Percentiles rank a stretch among this genome's conserved stretches.
phyloP scores from a whole-genome alignment of 768 basidiomycete genomes.

The Lentinula edodes region DNA sequence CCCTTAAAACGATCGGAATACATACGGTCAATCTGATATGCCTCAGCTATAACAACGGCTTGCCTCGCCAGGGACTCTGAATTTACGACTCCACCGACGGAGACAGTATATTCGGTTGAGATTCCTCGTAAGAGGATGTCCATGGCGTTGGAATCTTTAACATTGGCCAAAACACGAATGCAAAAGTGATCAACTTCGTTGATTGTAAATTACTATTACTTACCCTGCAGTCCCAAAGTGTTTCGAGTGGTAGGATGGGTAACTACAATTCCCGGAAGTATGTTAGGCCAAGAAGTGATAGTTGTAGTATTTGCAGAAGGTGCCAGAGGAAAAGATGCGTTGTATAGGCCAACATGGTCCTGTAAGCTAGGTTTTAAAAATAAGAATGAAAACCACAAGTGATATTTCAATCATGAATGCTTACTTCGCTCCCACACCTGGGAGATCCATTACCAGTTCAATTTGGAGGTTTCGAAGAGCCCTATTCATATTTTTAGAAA shows the following conservation, averaged over 20 bases:
- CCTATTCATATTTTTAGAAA: neutral
- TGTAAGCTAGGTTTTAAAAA: conserved; percentile 9
- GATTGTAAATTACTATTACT: neutral
- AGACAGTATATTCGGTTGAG: conserved; percentile 9
- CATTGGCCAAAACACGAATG: too few species aligned
- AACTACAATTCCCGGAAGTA: conserved; percentile 9
- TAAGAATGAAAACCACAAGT: neutral
- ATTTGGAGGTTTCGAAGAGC: conserved; percentile 10
- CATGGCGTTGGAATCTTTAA: neutral
- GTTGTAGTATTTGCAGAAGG: conserved; percentile 11
- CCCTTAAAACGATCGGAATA: neutral
- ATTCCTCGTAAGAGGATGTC: neutral
- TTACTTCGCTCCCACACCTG: conserved; percentile 15
- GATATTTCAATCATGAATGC: neutral
- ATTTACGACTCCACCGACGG: conserved; percentile 10
- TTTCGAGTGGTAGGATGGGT: conserved; percentile 8
- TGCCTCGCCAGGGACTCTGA: conserved; percentile 5
- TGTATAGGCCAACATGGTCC: conserved; percentile 10
- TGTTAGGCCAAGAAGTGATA: neutral
- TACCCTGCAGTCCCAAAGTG: conserved; percentile 11
- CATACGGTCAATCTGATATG: conserved; percentile 12
- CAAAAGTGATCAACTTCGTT: too few species aligned
- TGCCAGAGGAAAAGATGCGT: conserved; percentile 10
- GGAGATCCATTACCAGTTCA: conserved; percentile 12
- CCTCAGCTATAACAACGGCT: conserved; percentile 8